Evolutionary conservation across 306 rosid genomes (phyloP), one percentile per base, ranked within the genome.

Genomic region (Acacia confusa): DNA sequence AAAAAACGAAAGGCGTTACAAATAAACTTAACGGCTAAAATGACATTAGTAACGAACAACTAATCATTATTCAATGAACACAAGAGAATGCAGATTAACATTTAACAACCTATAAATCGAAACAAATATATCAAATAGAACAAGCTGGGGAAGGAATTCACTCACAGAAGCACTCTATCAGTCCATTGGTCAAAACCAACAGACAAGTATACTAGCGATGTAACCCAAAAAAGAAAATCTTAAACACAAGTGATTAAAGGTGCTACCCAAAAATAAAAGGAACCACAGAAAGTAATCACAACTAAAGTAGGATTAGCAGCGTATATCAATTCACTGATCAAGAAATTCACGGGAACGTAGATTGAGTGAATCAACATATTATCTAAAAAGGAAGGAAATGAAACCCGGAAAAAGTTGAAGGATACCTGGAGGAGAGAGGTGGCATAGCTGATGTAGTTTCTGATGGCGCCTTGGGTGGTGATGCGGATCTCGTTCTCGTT

Each of bases 361-460:
- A 78, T 11, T 28, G 17, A 66, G 38, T 63, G 27, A 86, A 72
- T 24, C 19, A 32, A 10, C 20, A 41, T 15, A 43, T 0, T 4
- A 65, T 44, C 16, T 17, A 22, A 55, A 57, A 28, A 22, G 11
- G 36, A 78, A 72, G 6, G 63, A 69, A 41, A 22, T 9, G 9
- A 12, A 41, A 19, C 15, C 47, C n/a, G 7, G 13, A 24, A 32
- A 30, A 16, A 32, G 13, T 19, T 6, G 24, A 58, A 11, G 14
- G 43, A 13, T 1, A 92, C 97, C 97, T 92, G 97, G 17, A 95
- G 97, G 72, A 92, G 95, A n/a, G 97, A 87, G 76, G 92, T 82
- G 60, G 98, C 98, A 78, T 95, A 95, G 77, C 94, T 92, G 95
- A 95, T 95, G 87, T 95, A 92, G 97, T 95, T 95, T 32, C 98